Evolutionary conservation across 192 early-diverging fungal species (phyloP), one percentile per base, ranked within the genome.

Genomic region (Pilaira anomala): DNA sequence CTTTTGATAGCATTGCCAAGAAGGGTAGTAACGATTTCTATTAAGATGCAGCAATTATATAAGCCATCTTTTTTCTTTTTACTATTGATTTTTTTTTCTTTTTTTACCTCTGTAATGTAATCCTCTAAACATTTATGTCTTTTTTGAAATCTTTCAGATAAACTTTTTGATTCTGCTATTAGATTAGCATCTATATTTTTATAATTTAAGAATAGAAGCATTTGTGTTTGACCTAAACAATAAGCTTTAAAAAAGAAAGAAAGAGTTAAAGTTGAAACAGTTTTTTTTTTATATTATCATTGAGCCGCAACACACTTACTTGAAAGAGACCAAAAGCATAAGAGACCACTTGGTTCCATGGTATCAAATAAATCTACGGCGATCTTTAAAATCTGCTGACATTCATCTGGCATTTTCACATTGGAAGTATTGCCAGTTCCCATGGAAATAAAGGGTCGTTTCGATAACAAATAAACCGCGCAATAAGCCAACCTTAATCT

Each of bases 141-240:
- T 42, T 22, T 11, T 42, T 42, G 29, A 24, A 58, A 58, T 14
- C 40, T 58, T 25, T 42, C 56, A 22, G 40, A 42, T 26, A 58
- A 58, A 19, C 56, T 58, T 12, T 24, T 58, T 1, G 56, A 40
- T 42, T 42, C 56, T 41, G 22, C 40, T 9, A 33, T 24, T 4
- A 24, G 1, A 25, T 36, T 22, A 0, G 56, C 33, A 42, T 21
- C 25, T 24, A 22, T 39, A 42, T 58, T 42, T n/a, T 14, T 21
- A 26, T 42, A 58, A n/a, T 58, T 58, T 25, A 58, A 58, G 25
- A 58, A 58, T 12, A 58, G 41, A 16, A 58, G 6, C 56, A 58
- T 58, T 42, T 58, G 56, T 16, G 40, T 42, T 16, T 58, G 56
- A 24, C 21, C 22, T 24, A 58, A 22, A 7, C 56, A 42, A 58